Evolutionary conservation across 2,329 filamentous ascomycete species (phyloP).

Genomic region (Aspergillus awamori): DNA sequence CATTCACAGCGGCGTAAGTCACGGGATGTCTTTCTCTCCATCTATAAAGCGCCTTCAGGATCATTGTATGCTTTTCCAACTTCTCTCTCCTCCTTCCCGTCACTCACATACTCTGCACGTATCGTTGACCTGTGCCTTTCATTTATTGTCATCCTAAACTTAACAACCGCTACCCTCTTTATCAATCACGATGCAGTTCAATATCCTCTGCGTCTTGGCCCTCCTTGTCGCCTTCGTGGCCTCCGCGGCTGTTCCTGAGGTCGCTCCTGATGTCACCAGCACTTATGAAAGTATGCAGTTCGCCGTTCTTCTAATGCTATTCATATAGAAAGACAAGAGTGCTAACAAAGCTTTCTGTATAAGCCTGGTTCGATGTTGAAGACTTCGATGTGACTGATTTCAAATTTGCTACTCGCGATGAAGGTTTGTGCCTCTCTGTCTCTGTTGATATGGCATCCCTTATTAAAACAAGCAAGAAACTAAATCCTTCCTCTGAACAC

Average conservation of each 20-base stretch:
- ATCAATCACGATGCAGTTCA: slow-evolving; percentile 4
- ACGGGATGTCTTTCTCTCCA: background rate
- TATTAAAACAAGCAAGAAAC: background rate
- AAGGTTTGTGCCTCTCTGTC: background rate
- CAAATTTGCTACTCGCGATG: background rate
- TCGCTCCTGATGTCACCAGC: background rate
- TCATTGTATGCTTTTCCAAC: background rate
- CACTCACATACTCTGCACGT: background rate
- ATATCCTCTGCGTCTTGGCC: background rate
- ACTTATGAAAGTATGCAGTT: background rate
- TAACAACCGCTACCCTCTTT: background rate
- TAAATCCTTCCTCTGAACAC: background rate
- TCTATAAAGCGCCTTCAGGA: background rate
- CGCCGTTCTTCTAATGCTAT: background rate
- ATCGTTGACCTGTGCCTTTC: background rate
- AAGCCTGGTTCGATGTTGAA: background rate
- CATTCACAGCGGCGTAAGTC: background rate
- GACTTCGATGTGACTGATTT: background rate
- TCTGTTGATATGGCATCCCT: background rate
- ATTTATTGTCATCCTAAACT: background rate
- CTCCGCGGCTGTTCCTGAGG: background rate
- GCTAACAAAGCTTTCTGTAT: background rate
- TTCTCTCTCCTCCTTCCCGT: background rate
- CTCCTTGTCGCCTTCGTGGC: slow-evolving; percentile 3
- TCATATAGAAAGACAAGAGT: background rate